Base-by-base conservation (phyloP, 306 rosid genomes). In the Vigna trinervia region DNA sequence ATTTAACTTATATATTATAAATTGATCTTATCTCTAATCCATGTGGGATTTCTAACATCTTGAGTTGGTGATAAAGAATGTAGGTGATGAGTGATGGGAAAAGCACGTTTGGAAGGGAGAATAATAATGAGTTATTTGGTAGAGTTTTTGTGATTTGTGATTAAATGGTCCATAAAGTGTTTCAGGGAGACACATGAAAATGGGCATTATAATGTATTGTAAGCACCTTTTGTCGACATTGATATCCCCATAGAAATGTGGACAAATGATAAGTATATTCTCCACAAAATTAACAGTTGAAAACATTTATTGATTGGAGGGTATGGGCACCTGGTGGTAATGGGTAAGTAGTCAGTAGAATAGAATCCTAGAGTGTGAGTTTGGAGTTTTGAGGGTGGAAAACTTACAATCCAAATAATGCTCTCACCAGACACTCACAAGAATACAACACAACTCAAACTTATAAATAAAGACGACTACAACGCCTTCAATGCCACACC, bases 261-360 rank as follows among this genome's bases (percentile, higher is more conserved):
- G 85, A 85, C 85, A 85, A 73, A 61, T 73, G 80, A 54, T 65
- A 77, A 78, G 56, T 78, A 72, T 69, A 75, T 78, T 45, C 68
- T 68, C 34, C 83, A 81, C 43, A 32, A 50, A 73, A 30, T 17
- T 48, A 57, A 82, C 61, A 75, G 39, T 58, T 59, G 57, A 43
- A 84, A 52, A 43, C 61, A 58, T 60, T 84, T 38, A 53, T 52
- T 84, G 53, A 15, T 66, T 60, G 69, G 62, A 50, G 81, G 83
- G 81, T 54, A 74, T 83, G 86, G 71, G 46, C n/a, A 41, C 22
- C 23, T 30, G 6, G 30, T 68, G 23, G 23, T 22, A 34, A 74
- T 79, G 61, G 39, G 19, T 34, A 36, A 17, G 8, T 38, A 22
- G 23, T 22, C 79, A 28, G 46, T 17, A 46, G 63, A 6, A n/a